phyloP scores from a whole-genome alignment of 345 rosid species.

The Salix exigua region DNA sequence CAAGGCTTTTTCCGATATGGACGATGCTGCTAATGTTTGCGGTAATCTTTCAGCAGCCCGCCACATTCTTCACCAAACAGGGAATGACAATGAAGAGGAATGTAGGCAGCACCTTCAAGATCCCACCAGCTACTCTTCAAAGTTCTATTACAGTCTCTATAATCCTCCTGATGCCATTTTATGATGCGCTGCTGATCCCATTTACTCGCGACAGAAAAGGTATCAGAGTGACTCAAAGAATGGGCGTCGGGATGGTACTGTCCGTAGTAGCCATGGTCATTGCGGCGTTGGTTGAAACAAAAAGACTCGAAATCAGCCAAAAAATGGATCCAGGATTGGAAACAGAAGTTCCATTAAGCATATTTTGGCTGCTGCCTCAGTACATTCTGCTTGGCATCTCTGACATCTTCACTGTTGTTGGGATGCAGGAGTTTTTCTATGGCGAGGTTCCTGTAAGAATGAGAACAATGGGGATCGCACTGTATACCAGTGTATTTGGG shows the following conservation, averaged over 20 bases:
- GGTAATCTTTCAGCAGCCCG: constrained; percentile 80
- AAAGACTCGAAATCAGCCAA: constrained; percentile 47
- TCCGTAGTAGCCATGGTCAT: constrained; percentile 76
- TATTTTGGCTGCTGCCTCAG: constrained; percentile 82
- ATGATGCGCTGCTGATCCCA: constrained; percentile 65
- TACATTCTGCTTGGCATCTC: constrained; percentile 79
- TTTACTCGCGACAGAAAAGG: constrained; percentile 44
- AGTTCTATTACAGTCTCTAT: constrained; percentile 84
- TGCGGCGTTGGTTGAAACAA: constrained; percentile 75
- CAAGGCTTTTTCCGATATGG: constrained; percentile 81
- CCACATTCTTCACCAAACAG: constrained; percentile 88
- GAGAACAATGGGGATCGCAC: constrained; percentile 90
- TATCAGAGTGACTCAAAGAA: constrained; percentile 64
- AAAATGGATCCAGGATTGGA: constrained; percentile 16
- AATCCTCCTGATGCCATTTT: constrained; percentile 79
- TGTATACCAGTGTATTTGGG: constrained; percentile 88
- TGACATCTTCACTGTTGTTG: constrained; percentile 90
- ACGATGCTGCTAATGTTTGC: constrained; percentile 85
- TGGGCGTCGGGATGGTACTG: constrained; percentile 86
- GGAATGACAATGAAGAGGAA: constrained; percentile 80
- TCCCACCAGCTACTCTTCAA: constrained; percentile 92
- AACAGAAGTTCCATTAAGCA: constrained; percentile 47
- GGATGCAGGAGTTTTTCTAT: constrained; percentile 97
- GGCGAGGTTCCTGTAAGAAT: constrained; percentile 76
- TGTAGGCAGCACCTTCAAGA: constrained; percentile 63